Conservation (phyloP, 345 rosid genomes). For the Corchorus capsularis region DNA sequence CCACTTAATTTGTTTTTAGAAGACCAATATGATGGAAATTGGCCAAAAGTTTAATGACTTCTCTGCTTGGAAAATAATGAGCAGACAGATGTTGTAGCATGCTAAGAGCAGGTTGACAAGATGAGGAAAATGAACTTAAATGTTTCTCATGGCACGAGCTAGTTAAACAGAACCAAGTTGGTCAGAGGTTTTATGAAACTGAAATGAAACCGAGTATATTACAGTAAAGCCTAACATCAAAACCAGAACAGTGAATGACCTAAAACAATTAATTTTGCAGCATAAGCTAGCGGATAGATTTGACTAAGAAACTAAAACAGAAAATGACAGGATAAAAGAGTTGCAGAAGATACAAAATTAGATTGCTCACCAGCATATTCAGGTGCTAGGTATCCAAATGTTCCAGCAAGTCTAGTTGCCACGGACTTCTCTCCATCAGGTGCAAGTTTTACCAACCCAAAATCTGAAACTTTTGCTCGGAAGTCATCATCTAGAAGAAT, state of each 20-base stretch:
- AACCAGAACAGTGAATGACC: background rate
- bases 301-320: background rate
- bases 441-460: slow-evolving; percentile 79
- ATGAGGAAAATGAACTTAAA: no score
- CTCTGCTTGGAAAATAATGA: no score
- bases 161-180: no score
- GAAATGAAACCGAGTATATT: background rate
- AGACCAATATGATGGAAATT: no score
- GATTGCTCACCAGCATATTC: slow-evolving; percentile 72
- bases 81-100: no score
- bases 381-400: slow-evolving; percentile 82
- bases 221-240: background rate
- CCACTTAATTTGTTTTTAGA: no score
- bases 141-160: no score
- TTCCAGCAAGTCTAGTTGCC: slow-evolving; percentile 74
- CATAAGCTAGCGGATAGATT: background rate
- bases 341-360: background rate
- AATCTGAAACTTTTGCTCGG: slow-evolving; percentile 73
- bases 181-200: background rate
- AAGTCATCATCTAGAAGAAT: slow-evolving; percentile 71
- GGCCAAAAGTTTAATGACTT: no score
- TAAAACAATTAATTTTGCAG: background rate
- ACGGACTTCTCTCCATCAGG: slow-evolving; percentile 71
- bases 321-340: background rate
- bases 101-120: no score